phyloP scores from a whole-genome alignment of 768 basidiomycete genomes.

The Panaeolus papilionaceus region DNA sequence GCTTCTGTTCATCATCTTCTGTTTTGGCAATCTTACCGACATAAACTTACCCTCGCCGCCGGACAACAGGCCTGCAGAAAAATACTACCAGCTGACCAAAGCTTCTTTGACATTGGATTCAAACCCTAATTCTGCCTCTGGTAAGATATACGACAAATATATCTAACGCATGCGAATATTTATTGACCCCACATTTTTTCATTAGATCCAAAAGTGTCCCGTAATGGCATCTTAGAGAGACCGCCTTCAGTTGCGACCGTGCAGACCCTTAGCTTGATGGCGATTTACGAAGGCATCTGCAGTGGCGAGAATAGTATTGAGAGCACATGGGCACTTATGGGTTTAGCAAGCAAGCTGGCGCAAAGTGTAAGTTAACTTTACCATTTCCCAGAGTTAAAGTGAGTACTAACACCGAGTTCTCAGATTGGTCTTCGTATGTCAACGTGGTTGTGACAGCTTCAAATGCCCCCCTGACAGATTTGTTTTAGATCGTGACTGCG shows the following conservation, averaged over 20 bases:
- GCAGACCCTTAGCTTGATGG: constrained; percentile 70
- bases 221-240: constrained; percentile 56
- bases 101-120: constrained; percentile 72
- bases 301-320: constrained; percentile 75
- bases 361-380: constrained; percentile 59
- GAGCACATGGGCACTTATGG: constrained; percentile 70
- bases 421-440: constrained; percentile 74
- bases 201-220: constrained; percentile 27
- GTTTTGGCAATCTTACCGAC: constrained; percentile 67
- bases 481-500: constrained; percentile 69
- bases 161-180: neutral
- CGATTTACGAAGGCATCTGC: constrained; percentile 72
- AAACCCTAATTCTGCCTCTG: constrained; percentile 43
- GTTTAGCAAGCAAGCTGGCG: constrained; percentile 67
- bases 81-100: constrained; percentile 65
- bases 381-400: constrained; percentile 17
- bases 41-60: constrained; percentile 55
- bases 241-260: constrained; percentile 76
- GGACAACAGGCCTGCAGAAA: constrained; percentile 57
- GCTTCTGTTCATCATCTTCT: constrained; percentile 65
- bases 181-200: neutral
- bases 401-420: constrained; percentile 18
- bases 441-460: constrained; percentile 14
- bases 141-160: constrained; percentile 17
- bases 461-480: constrained; percentile 14